phyloP scores from a whole-genome alignment of 805 yeast species.

The Monosporozyma solicola region DNA sequence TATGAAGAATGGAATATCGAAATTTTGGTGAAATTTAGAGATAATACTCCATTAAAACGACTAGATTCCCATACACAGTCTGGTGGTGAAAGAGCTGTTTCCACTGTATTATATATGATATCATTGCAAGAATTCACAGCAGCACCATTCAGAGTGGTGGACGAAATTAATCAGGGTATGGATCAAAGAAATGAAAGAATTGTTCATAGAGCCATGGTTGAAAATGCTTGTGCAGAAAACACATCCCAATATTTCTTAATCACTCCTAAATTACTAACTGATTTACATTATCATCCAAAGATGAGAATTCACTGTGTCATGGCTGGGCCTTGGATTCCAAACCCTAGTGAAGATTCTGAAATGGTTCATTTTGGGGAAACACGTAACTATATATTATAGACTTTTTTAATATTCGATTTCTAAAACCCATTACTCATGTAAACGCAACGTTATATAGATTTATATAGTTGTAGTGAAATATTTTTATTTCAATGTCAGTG shows the following conservation, averaged over 20 bases:
- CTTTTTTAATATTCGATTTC: background rate
- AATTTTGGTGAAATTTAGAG: slow-evolving; percentile 79
- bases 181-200: slow-evolving; percentile 84
- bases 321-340: slow-evolving; percentile 44
- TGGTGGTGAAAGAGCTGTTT: slow-evolving; percentile 96
- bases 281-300: slow-evolving; percentile 62
- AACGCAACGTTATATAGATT: background rate
- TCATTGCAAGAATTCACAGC: slow-evolving; percentile 80
- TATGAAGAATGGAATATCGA: slow-evolving; percentile 75
- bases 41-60: slow-evolving; percentile 55
- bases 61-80: slow-evolving; percentile 86
- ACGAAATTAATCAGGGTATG: slow-evolving; percentile 98
- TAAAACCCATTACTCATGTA: background rate
- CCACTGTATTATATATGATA: slow-evolving; percentile 84
- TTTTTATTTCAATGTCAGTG: background rate
- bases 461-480: background rate
- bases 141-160: slow-evolving; percentile 92
- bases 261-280: slow-evolving; percentile 82
- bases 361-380: slow-evolving; percentile 32
- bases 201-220: slow-evolving; percentile 79
- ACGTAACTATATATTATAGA: slow-evolving; percentile 2
- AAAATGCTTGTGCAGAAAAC: slow-evolving; percentile 59
- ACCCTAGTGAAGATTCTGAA: slow-evolving; percentile 27
- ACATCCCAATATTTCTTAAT: slow-evolving; percentile 81
- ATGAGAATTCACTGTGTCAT: slow-evolving; percentile 84